Conservation (phyloP, 192 early-diverging fungal genomes). For the Gaertneriomyces sp. region DNA sequence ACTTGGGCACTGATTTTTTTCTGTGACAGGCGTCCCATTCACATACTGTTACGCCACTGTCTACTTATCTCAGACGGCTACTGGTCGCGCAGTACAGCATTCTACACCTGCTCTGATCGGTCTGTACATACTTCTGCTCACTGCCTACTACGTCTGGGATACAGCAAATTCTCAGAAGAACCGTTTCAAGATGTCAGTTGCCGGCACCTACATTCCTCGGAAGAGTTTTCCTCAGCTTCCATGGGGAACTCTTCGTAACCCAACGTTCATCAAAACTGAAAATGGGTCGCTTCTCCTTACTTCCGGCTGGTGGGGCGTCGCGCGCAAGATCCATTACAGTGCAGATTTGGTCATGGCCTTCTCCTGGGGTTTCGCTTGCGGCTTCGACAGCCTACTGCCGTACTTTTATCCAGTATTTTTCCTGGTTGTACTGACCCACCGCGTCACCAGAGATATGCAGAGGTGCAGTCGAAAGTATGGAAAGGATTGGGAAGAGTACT, state of each 20-base stretch:
- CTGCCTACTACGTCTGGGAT: slow-evolving; percentile 73
- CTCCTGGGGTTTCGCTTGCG: slow-evolving; percentile 83
- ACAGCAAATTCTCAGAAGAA: slow-evolving; percentile 80
- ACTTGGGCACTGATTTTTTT: not conserved
- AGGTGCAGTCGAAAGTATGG: slow-evolving; percentile 91
- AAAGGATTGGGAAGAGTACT: slow-evolving; percentile 89
- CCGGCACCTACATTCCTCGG: slow-evolving; percentile 82
- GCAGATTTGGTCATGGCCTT: slow-evolving; percentile 88
- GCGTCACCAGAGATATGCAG: slow-evolving; percentile 82
- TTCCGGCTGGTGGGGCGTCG: slow-evolving; percentile 92
- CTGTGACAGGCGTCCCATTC: slow-evolving; percentile 73
- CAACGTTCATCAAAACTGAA: slow-evolving; percentile 79
- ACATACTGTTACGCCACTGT: slow-evolving; percentile 76
- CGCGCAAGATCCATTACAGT: slow-evolving; percentile 89
- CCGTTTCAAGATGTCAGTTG: slow-evolving; percentile 61
- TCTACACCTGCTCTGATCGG: slow-evolving; percentile 19
- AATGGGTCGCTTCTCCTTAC: slow-evolving; percentile 77
- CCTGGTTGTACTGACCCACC: slow-evolving; percentile 79
- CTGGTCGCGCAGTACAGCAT: slow-evolving; percentile 57
- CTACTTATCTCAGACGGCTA: slow-evolving; percentile 65
- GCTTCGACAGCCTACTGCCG: slow-evolving; percentile 73
- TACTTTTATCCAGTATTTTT: slow-evolving; percentile 96
- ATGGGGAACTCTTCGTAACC: slow-evolving; percentile 44
- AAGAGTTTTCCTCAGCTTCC: slow-evolving; percentile 70
- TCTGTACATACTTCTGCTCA: slow-evolving; percentile 50